Conservation (phyloP, 225 moss, liverwort and hornwort genomes). For the Ulota crispa region DNA sequence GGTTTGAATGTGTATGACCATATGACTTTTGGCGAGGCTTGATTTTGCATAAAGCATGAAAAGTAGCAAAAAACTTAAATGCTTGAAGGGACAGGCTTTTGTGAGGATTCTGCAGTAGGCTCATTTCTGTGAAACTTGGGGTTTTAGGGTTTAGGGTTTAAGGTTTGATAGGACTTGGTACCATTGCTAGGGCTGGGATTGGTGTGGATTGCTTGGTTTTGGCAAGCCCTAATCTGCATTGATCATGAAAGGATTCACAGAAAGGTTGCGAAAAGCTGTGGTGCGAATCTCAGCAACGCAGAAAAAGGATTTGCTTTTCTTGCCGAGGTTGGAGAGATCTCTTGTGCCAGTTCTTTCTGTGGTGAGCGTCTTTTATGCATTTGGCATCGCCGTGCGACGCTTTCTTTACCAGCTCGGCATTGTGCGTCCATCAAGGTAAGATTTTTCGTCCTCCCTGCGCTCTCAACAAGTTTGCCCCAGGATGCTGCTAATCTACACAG, state of each 20-base stretch:
- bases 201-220: background rate
- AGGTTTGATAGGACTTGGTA: background rate
- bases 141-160: background rate
- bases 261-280: conserved; percentile 49
- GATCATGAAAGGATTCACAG: conserved; percentile 28
- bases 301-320: conserved; percentile 14
- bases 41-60: background rate
- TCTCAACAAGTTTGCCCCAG: background rate
- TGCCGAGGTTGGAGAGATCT: conserved; percentile 44
- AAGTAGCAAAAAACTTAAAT: background rate
- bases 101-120: background rate
- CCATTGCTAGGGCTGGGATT: background rate
- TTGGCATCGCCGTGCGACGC: conserved; percentile 36
- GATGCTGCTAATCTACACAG: background rate
- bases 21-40: background rate
- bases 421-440: conserved; percentile 39
- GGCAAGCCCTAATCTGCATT: background rate
- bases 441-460: no score
- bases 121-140: background rate
- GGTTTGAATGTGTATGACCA: background rate
- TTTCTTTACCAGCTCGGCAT: conserved; percentile 45
- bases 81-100: background rate
- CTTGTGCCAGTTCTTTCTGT: conserved; percentile 44
- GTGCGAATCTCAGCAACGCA: conserved; percentile 41
- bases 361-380: conserved; percentile 37